Base-by-base conservation (phyloP, 768 basidiomycete genomes). In the Hygrophorus pudorinus region DNA sequence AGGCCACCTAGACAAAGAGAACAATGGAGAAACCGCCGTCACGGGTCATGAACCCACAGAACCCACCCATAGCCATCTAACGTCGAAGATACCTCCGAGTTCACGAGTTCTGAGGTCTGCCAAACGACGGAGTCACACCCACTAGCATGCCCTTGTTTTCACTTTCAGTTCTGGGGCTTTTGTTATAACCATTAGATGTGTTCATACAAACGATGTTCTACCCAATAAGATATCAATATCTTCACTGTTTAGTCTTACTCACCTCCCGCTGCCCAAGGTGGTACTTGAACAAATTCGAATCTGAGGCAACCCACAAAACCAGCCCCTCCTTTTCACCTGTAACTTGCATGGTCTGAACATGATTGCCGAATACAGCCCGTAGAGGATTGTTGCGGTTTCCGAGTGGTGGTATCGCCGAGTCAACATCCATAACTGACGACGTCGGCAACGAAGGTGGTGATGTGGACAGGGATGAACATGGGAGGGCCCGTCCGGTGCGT, bases 241-340 rank as follows among this genome's bases (percentile, higher is more conserved):
- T 24, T 29, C 18, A 20, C n/a, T n/a, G n/a, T 56, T 44, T 56
- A 56, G 39, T n/a, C n/a, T n/a, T n/a, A n/a, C n/a, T n/a, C n/a
- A n/a, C n/a, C n/a, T n/a, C 39, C 8, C 21, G 42, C 50, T 67
- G 66, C n/a, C 76, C 77, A 36, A 81, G 57, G 44, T 64, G 62
- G 50, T 70, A 78, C 45, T 67, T 68, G 53, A 65, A 68, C 38
- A 82, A 48, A 13, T 67, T 58, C 2, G 61, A 56, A 8, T 69
- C 70, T 29, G 63, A 67, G 11, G 69, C 71, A 20, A 68, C 71
- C 77, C 78, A 82, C n/a, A 83, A 62, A 37, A 61, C 65, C 33
- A 64, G 45, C 2, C 66, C 70, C 11, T 55, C 56, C 14, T 29
- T 53, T 45, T 72, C 71, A 29, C 65, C 55, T 16, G 70, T 62